Evolutionary conservation across 768 basidiomycete genomes (phyloP).

Genomic region (Tricholoma saponaceum): DNA sequence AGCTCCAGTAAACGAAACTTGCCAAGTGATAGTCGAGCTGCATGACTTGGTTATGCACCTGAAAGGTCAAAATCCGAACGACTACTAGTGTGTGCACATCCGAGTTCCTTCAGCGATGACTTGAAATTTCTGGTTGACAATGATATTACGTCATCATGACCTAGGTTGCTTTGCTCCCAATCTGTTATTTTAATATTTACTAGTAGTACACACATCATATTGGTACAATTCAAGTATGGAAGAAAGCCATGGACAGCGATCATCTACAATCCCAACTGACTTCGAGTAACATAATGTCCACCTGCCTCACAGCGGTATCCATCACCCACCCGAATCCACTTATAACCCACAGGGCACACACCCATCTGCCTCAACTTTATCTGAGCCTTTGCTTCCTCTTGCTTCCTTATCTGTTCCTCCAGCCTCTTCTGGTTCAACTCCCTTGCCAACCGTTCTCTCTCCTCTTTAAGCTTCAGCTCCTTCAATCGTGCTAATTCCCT

Average conservation of each 20-base stretch:
- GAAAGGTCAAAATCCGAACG: too few relatives aligned
- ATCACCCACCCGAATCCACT: neutral
- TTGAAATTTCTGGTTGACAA: too few relatives aligned
- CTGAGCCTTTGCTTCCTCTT: neutral
- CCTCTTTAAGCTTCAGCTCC: neutral
- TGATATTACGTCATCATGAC: too few relatives aligned
- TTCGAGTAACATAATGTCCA: neutral
- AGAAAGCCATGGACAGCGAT: neutral
- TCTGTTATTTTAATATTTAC: too few relatives aligned
- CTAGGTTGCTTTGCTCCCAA: too few relatives aligned
- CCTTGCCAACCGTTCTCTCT: neutral
- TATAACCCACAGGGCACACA: neutral
- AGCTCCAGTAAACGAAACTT: too few relatives aligned
- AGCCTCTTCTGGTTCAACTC: neutral
- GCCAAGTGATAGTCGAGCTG: too few relatives aligned
- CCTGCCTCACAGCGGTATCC: neutral
- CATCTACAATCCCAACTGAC: neutral
- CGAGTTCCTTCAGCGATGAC: too few relatives aligned
- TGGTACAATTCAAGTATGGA: too few relatives aligned
- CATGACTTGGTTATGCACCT: too few relatives aligned
- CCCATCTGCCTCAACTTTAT: neutral
- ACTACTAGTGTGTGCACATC: too few relatives aligned
- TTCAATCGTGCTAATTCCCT: neutral
- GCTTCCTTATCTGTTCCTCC: neutral
- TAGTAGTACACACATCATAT: too few relatives aligned